These are phyloP conservation scores for Mesembryanthemum crystallinum DNA, from an alignment of 148 eudicot genomes.

Conservation along the genomic window DNA sequence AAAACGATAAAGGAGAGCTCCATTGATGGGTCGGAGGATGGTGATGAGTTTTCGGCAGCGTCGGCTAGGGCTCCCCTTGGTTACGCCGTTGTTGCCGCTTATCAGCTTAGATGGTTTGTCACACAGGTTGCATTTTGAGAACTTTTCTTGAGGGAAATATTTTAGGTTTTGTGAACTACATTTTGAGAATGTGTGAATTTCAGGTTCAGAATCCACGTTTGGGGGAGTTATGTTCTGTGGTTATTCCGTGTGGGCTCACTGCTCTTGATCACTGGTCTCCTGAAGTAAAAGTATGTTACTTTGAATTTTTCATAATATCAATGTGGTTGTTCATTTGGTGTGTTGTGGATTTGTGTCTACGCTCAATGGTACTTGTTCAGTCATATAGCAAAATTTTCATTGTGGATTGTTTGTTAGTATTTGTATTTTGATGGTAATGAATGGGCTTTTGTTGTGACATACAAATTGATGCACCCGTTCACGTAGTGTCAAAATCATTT, in stretches of 20 bases:
- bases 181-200: constrained; percentile 16
- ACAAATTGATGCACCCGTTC: background rate
- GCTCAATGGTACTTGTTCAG: background rate
- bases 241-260: constrained; percentile 80
- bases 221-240: constrained; percentile 59
- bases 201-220: constrained; percentile 59
- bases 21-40: constrained; percentile 46
- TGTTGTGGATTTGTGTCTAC: background rate
- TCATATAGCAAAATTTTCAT: background rate
- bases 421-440: background rate
- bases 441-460: background rate
- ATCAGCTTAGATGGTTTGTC: constrained; percentile 80
- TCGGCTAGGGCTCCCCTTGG: constrained; percentile 69
- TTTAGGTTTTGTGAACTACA: background rate
- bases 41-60: constrained; percentile 67
- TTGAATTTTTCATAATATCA: background rate
- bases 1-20: constrained; percentile 68
- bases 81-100: constrained; percentile 77
- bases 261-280: constrained; percentile 98
- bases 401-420: background rate
- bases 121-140: constrained; percentile 64
- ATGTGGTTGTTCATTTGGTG: background rate
- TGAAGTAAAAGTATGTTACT: constrained; percentile 76
- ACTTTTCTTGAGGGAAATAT: background rate
- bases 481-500: background rate